phyloP scores from a whole-genome alignment of 768 basidiomycete genomes.

The Mycena vitilis region DNA sequence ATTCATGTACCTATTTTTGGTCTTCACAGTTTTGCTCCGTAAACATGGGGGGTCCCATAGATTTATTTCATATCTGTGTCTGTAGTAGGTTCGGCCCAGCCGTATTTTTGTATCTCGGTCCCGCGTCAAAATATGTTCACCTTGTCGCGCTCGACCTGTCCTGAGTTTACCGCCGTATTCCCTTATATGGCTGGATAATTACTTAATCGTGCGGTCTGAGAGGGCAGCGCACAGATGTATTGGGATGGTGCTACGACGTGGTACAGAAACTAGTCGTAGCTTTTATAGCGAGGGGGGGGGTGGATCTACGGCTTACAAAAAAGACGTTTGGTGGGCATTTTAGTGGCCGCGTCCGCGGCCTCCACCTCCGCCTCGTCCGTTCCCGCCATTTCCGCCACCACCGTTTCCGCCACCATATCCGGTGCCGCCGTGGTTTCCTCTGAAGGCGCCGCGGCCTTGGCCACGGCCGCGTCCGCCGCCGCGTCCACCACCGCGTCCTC shows the following conservation, averaged over 20 bases:
- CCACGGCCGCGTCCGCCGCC: too few relatives aligned
- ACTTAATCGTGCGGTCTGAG: too few relatives aligned
- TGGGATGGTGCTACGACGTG: neutral
- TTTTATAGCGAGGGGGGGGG: neutral
- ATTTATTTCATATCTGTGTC: neutral
- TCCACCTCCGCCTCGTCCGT: neutral
- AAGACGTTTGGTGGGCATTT: neutral
- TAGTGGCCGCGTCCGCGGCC: neutral
- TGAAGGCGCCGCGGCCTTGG: neutral
- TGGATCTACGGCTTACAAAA: neutral
- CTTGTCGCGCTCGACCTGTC: too few relatives aligned
- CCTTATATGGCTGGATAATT: too few relatives aligned
- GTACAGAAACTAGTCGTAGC: neutral
- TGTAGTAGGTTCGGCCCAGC: too few relatives aligned
- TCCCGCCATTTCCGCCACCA: too few relatives aligned
- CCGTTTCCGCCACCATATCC: neutral
- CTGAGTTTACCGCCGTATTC: too few relatives aligned
- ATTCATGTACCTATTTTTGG: neutral
- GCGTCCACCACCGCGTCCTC: neutral
- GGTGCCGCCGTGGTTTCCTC: neutral
- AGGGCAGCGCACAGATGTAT: neutral
- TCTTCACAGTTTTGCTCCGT: too few relatives aligned
- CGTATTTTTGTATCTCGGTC: too few relatives aligned
- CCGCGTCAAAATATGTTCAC: too few relatives aligned
- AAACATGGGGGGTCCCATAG: neutral